Conservation (phyloP, 2,329 filamentous ascomycete genomes). For the Trichoderma polysporum region DNA sequence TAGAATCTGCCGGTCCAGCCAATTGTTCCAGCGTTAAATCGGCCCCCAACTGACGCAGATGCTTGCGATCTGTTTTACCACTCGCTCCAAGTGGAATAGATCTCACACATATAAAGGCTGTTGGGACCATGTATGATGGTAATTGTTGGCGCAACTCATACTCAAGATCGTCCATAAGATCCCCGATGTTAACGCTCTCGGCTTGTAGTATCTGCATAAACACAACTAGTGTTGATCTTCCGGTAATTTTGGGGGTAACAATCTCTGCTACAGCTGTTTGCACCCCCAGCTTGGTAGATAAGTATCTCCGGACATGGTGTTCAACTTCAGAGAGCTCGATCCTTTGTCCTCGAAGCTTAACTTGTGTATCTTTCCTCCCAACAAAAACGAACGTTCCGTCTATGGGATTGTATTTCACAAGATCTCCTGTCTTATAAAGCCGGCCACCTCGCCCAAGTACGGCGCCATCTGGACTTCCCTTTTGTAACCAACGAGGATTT, state of each 20-base stretch:
- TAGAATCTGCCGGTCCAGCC: neutral
- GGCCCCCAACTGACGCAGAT: neutral
- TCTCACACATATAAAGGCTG: neutral
- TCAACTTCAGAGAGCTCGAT: constrained; percentile 45
- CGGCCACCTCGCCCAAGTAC: neutral
- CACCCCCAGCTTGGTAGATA: neutral
- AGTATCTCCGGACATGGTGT: neutral
- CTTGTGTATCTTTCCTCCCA: constrained; percentile 56
- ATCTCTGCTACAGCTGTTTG: neutral
- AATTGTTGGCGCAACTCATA: neutral
- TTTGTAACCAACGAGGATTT: constrained; percentile 29
- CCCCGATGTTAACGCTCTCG: neutral
- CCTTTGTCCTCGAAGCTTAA: constrained; percentile 58
- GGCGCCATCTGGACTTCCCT: neutral
- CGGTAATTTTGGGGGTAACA: neutral
- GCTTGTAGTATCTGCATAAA: neutral
- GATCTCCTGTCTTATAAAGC: constrained; percentile 49
- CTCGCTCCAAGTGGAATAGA: neutral
- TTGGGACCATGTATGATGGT: constrained; percentile 5
- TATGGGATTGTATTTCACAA: constrained; percentile 40
- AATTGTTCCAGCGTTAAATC: neutral
- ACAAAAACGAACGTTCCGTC: constrained; percentile 45
- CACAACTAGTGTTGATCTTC: neutral
- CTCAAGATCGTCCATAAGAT: neutral
- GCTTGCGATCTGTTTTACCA: constrained; percentile 11